Conservation (phyloP, 495 filamentous ascomycete species). For the Bombardia bombarda region DNA sequence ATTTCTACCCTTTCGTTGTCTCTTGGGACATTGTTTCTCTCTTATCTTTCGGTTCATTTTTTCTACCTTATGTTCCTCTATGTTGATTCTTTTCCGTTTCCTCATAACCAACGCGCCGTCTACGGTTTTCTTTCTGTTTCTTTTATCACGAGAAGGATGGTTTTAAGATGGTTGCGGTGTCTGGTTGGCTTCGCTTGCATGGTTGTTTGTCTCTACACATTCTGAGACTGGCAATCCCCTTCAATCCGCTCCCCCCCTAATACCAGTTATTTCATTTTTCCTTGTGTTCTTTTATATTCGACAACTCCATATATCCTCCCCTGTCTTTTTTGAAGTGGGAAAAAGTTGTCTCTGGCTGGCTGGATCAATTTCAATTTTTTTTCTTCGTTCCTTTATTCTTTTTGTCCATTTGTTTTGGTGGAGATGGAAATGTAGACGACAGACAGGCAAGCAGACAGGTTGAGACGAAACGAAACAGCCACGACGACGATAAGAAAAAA, state of each 20-base stretch:
- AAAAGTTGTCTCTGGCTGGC: slow-evolving; percentile 3
- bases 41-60: background rate
- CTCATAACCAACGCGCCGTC: background rate
- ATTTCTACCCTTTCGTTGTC: background rate
- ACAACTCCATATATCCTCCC: background rate
- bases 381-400: background rate
- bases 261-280: too few relatives aligned
- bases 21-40: background rate
- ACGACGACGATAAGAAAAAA: too few relatives aligned
- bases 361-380: background rate
- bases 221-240: too few relatives aligned
- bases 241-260: slow-evolving; percentile 6
- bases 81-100: background rate
- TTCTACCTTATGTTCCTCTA: background rate
- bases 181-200: slow-evolving; percentile 21
- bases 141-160: slow-evolving; percentile 5
- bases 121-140: slow-evolving; percentile 4
- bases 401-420: background rate
- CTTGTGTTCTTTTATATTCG: slow-evolving; percentile 4
- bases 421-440: background rate
- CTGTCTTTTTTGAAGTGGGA: too few relatives aligned
- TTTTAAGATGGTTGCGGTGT: slow-evolving; percentile 17
- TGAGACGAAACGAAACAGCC: too few relatives aligned
- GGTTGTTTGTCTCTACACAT: slow-evolving; percentile 10
- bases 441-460: too few relatives aligned